These are phyloP conservation scores for Apiotrichum porosum DNA, from an alignment of 1,284 basidiomycete species.

Conservation along the genomic window DNA sequence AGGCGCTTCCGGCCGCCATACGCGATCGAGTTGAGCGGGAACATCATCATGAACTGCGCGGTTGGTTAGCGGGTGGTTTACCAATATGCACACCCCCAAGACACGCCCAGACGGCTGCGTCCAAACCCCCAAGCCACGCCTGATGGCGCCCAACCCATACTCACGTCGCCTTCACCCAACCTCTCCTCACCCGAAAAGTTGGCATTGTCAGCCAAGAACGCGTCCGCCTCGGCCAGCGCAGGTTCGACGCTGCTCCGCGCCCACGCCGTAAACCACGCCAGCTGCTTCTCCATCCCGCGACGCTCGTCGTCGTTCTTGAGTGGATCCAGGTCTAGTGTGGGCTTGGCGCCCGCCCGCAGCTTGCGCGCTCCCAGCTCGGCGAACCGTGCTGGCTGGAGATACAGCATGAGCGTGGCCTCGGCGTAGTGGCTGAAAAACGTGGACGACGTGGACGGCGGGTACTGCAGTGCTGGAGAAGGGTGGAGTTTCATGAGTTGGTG, in stretches of 20 bases:
- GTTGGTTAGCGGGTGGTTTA: no score
- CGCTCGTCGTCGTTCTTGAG: constrained; percentile 11
- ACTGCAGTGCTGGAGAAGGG: constrained; percentile 12
- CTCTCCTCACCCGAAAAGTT: constrained; percentile 35
- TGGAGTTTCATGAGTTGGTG: constrained; percentile 22
- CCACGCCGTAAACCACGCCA: constrained; percentile 6
- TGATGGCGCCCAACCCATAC: no score
- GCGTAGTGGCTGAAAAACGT: constrained; percentile 38
- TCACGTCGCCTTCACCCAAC: constrained; percentile 40
- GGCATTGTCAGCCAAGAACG: constrained; percentile 19
- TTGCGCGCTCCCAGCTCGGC: no score
- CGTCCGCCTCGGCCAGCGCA: constrained; percentile 28
- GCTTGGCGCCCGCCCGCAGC: not conserved
- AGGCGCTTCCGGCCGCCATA: not conserved
- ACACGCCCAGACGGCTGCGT: no score
- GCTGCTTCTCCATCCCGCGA: constrained; percentile 13
- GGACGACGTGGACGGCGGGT: constrained; percentile 16
- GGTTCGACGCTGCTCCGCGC: constrained; percentile 5
- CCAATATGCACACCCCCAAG: no score
- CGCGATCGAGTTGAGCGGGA: constrained; percentile 3
- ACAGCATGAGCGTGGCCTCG: constrained; percentile 38
- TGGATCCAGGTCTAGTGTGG: no score
- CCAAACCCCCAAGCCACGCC: no score
- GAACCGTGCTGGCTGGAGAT: constrained; percentile 25
- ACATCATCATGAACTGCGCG: constrained; percentile 12